Evolutionary conservation across 2,329 filamentous ascomycete species (phyloP), one percentile per base, ranked within the genome.

Genomic region (Colletotrichum lentis): DNA sequence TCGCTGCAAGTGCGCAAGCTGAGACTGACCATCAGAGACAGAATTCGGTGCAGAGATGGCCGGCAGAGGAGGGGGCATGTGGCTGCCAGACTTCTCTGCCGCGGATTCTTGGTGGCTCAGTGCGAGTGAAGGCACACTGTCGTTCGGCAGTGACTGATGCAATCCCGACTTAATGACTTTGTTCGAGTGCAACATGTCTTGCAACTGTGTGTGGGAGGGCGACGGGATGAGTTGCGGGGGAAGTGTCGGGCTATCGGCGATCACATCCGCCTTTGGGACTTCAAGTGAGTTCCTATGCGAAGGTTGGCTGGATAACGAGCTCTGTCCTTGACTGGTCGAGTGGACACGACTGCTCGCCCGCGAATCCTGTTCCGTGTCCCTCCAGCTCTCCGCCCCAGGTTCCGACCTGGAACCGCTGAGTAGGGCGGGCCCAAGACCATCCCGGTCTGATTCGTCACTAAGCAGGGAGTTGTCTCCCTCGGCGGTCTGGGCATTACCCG

Each of bases 211-310:
- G 49, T 86, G 84, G 1, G 86, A 85, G 10, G 80, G 76, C 2
- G 84, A 85, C 18, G 77, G 76, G 22, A 77, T 76, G 27, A 84
- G 76, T 49, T 84, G 80, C 5, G 86, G 84, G 24, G 85, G 84
- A 4, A 91, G 75, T 3, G 86, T 87, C n/a, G 90, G 90, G 67
- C 89, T 92, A 55, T 92, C 90, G 18, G 76, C 77, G 8, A 74
- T 78, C 7, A 73, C 75, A 58, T 83, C 80, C 5, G 80, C 77
- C 39, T 57, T 65, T 16, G 55, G 49, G 24, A 49, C 50, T 22
- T 68, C 65, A 22, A 68, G 8, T 6, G 83, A 84, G 24, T 86
- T 82, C 20, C 81, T 77, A 27, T 79, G 79, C 3, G 85, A 87
- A 52, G 82, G 80, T 44, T 82, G 77, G 71, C 84, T 87, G 7